phyloP scores from a whole-genome alignment of 2,329 filamentous ascomycete genomes.

The Zymoseptoria passerinii region DNA sequence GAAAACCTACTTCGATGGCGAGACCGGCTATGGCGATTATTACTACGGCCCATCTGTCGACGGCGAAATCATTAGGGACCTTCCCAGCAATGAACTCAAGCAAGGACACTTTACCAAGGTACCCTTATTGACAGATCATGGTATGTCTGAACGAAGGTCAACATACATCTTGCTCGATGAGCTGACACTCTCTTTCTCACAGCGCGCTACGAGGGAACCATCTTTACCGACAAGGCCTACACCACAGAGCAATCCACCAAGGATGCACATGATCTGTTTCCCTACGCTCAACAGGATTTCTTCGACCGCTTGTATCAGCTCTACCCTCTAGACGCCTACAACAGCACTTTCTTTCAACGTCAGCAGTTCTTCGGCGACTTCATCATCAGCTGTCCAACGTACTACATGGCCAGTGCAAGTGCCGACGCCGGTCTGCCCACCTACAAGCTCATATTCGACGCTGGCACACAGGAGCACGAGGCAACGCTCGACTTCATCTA shows the following conservation, averaged over 20 bases:
- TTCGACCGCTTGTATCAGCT: conserved; percentile 35
- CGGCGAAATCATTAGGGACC: conserved; percentile 32
- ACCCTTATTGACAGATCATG: conserved; percentile 28
- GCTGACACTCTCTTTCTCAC: neutral
- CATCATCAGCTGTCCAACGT: conserved; percentile 30
- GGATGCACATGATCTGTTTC: conserved; percentile 29
- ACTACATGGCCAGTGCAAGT: conserved; percentile 10
- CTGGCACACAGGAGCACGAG: conserved; percentile 13
- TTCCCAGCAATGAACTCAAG: conserved; percentile 28
- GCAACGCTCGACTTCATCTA: conserved; percentile 6
- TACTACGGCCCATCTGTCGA: conserved; percentile 37
- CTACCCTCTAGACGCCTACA: conserved; percentile 27
- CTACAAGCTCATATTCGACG: conserved; percentile 20
- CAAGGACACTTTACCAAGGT: conserved; percentile 30
- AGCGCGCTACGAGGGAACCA: conserved; percentile 27
- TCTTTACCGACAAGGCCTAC: conserved; percentile 28
- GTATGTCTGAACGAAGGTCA: conserved; percentile 1
- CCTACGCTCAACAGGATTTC: conserved; percentile 27
- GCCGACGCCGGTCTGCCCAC: conserved; percentile 13
- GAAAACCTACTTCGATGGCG: neutral
- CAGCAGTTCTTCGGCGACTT: conserved; percentile 37
- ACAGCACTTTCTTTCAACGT: conserved; percentile 33
- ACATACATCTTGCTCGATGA: neutral
- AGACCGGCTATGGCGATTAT: conserved; percentile 32
- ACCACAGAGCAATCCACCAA: conserved; percentile 24